These are phyloP conservation scores for Pittosporum tobira DNA, from an alignment of 129 eudicot species.

Conservation along the genomic window DNA sequence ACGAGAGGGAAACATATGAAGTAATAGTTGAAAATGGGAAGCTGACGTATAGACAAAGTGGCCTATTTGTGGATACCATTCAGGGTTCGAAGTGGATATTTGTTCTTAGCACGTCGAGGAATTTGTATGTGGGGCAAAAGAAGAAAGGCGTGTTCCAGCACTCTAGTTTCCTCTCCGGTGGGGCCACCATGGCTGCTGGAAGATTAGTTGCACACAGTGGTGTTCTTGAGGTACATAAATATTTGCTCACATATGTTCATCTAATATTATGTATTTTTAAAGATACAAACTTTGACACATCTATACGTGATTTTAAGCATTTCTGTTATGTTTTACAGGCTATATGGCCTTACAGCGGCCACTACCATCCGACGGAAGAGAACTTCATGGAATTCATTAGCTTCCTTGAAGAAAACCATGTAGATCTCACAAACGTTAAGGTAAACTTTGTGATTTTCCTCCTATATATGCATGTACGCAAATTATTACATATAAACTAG, in stretches of 20 bases:
- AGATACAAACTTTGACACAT: neutral
- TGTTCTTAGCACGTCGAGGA: slow-evolving; percentile 77
- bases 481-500: neutral
- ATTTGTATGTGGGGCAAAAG: slow-evolving; percentile 73
- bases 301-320: neutral
- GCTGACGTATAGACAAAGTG: slow-evolving; percentile 51
- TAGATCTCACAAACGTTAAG: slow-evolving; percentile 79
- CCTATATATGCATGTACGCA: neutral
- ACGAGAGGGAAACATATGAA: slow-evolving; percentile 67
- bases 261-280: neutral
- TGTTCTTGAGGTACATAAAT: slow-evolving; percentile 49
- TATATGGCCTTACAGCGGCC: slow-evolving; percentile 96
- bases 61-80: slow-evolving; percentile 43
- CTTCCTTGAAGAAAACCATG: slow-evolving; percentile 73
- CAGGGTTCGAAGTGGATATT: slow-evolving; percentile 88
- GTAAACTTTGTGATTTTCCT: slow-evolving; percentile 18
- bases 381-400: slow-evolving; percentile 70
- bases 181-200: slow-evolving; percentile 87
- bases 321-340: slow-evolving; percentile 41
- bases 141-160: slow-evolving; percentile 80
- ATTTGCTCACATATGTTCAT: neutral
- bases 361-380: slow-evolving; percentile 92
- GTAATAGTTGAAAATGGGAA: slow-evolving; percentile 72
- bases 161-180: slow-evolving; percentile 83
- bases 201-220: slow-evolving; percentile 69